A percentile compares a stretch with the other conserved stretches of the same genome.
These are phyloP conservation scores for Helicocarpus griseus DNA, from an alignment of 2,329 filamentous ascomycete species.

Conservation along the genomic window DNA sequence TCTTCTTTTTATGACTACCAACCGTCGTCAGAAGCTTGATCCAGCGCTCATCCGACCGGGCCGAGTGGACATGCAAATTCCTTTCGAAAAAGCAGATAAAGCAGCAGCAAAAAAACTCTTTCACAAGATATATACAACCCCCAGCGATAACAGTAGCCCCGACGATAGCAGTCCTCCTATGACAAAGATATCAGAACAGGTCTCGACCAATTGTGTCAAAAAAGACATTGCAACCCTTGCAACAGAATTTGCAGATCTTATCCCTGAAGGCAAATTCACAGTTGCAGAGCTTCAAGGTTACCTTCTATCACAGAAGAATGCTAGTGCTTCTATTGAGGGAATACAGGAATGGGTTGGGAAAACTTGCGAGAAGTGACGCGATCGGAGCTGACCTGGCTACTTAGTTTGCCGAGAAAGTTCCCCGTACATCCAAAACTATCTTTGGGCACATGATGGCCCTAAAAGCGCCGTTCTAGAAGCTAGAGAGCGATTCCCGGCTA, in stretches of 20 bases:
- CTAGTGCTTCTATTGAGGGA: not conserved
- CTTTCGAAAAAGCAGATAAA: conserved; percentile 39
- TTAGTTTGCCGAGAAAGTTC: not conserved
- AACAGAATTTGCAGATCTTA: conserved; percentile 19
- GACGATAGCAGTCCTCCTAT: not conserved
- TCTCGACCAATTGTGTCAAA: not conserved
- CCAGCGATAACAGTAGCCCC: no score
- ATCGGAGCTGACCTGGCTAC: not conserved
- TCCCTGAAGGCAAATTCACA: conserved; percentile 26
- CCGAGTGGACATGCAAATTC: conserved; percentile 55
- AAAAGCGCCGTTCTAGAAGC: not conserved
- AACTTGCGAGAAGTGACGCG: not conserved
- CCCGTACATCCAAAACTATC: no score
- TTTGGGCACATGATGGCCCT: no score
- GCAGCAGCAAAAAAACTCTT: conserved; percentile 32
- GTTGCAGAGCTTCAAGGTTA: conserved; percentile 34
- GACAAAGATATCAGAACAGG: not conserved
- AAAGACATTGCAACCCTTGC: conserved; percentile 18
- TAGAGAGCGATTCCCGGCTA: not conserved
- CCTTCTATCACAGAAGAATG: conserved; percentile 26
- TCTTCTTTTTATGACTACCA: conserved; percentile 66
- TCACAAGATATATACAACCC: conserved; percentile 26
- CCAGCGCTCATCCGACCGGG: conserved; percentile 56
- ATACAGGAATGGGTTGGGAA: not conserved
- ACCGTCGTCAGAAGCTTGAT: conserved; percentile 56